phyloP scores from a whole-genome alignment of 2,329 filamentous ascomycete species.

The Coniochaeta sp. region DNA sequence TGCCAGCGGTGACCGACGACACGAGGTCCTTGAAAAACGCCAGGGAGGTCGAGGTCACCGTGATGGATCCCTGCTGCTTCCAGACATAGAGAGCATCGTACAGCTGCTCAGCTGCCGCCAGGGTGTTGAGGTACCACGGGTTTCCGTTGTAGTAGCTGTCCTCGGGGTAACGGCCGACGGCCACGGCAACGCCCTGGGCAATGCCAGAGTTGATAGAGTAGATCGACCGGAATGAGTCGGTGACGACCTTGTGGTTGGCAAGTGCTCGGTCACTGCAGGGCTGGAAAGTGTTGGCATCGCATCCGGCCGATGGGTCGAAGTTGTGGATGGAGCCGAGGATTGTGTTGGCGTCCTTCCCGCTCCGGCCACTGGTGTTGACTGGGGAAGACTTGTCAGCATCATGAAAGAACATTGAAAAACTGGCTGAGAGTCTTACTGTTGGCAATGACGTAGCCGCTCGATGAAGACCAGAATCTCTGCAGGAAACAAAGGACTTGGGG shows the following conservation, averaged over 20 bases:
- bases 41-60: constrained; percentile 56
- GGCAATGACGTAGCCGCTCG: constrained; percentile 53
- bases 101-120: constrained; percentile 72
- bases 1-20: constrained; percentile 50
- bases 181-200: constrained; percentile 48
- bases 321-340: constrained; percentile 58
- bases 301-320: constrained; percentile 60
- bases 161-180: constrained; percentile 61
- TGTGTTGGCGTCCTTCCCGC: constrained; percentile 65
- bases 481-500: constrained; percentile 67
- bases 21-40: constrained; percentile 64
- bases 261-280: constrained; percentile 64
- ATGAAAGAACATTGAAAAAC: background rate
- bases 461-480: constrained; percentile 63
- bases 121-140: constrained; percentile 72
- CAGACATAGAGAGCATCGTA: constrained; percentile 71
- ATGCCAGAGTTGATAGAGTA: constrained; percentile 65
- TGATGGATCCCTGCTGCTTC: constrained; percentile 54
- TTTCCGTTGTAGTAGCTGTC: constrained; percentile 73
- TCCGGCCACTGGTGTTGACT: constrained; percentile 52
- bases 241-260: constrained; percentile 68
- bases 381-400: background rate
- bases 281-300: constrained; percentile 67
- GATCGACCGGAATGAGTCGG: constrained; percentile 65
- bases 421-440: constrained; percentile 43